A percentile compares a stretch with the other conserved stretches of the same genome.
These are phyloP conservation scores for Phytophthora uliginosa DNA, from an alignment of 352 stramenopile species.

Conservation along the genomic window DNA sequence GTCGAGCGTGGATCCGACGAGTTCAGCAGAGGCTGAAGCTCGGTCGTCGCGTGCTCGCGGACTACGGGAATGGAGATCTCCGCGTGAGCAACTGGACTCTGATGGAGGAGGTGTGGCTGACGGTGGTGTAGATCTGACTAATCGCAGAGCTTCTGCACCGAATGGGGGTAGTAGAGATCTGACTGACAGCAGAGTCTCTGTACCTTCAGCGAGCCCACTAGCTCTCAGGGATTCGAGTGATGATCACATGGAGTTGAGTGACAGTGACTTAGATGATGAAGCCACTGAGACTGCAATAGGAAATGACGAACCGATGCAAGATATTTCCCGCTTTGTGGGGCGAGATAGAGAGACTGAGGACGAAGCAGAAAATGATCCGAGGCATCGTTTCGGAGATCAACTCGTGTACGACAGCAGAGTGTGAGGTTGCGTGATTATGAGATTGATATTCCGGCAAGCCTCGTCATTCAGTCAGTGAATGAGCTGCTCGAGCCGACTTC, in stretches of 20 bases:
- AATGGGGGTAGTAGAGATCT: neutral
- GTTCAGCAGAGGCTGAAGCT: slow-evolving; percentile 14
- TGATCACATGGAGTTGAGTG: neutral
- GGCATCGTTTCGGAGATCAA: neutral
- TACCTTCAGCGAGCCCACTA: neutral
- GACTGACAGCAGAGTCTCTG: slow-evolving; percentile 14
- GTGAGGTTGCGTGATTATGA: neutral
- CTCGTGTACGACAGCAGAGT: neutral
- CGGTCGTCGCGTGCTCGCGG: slow-evolving; percentile 3
- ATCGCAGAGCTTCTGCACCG: slow-evolving; percentile 6
- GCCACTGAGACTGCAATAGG: slow-evolving; percentile 6
- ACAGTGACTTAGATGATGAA: neutral
- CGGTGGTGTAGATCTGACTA: slow-evolving; percentile 6
- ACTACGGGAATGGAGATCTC: slow-evolving; percentile 1
- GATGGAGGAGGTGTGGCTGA: slow-evolving; percentile 11
- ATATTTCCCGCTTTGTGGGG: slow-evolving; percentile 1
- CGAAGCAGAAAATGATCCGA: neutral
- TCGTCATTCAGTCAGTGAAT: neutral
- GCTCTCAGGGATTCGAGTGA: slow-evolving; percentile 11
- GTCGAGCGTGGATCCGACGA: slow-evolving; percentile 18
- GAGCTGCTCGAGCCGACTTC: neutral
- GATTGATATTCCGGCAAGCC: neutral
- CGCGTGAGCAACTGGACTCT: neutral
- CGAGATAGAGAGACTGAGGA: neutral
- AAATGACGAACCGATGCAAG: neutral